phyloP scores from a whole-genome alignment of 2,329 filamentous ascomycete species.

The Penicillium crustosum region DNA sequence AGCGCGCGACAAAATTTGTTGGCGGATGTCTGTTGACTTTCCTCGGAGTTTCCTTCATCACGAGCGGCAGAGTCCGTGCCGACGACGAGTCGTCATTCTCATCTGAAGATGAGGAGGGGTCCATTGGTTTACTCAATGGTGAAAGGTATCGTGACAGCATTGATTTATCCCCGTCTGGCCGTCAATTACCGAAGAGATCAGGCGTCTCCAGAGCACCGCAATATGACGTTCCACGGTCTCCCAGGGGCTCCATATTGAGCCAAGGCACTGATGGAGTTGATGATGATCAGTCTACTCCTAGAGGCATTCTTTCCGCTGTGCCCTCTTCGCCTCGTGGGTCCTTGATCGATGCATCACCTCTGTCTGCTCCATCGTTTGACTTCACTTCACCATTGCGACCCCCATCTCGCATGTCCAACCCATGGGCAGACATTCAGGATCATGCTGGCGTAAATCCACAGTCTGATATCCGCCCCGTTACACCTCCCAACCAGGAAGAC shows the following conservation, averaged over 20 bases:
- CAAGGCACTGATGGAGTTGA: slow-evolving; percentile 34
- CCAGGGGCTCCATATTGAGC: slow-evolving; percentile 36
- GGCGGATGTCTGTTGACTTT: slow-evolving; percentile 91
- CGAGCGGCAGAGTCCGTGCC: slow-evolving; percentile 68
- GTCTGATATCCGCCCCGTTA: slow-evolving; percentile 30
- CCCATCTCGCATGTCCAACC: slow-evolving; percentile 39
- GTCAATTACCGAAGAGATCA: slow-evolving; percentile 19
- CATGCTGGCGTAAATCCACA: slow-evolving; percentile 14
- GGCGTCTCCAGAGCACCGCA: slow-evolving; percentile 16
- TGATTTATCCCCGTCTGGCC: slow-evolving; percentile 31
- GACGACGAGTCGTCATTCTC: slow-evolving; percentile 64
- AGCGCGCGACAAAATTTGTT: slow-evolving; percentile 79
- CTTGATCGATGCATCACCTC: slow-evolving; percentile 32
- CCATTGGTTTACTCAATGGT: slow-evolving; percentile 41
- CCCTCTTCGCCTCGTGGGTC: slow-evolving; percentile 36
- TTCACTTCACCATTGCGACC: slow-evolving; percentile 34
- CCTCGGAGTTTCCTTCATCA: slow-evolving; percentile 95
- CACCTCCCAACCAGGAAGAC: slow-evolving; percentile 26
- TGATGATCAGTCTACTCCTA: slow-evolving; percentile 36
- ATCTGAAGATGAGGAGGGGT: slow-evolving; percentile 63
- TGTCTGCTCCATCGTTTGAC: slow-evolving; percentile 30
- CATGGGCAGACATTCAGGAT: slow-evolving; percentile 37
- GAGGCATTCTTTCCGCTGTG: slow-evolving; percentile 33
- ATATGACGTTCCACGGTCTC: slow-evolving; percentile 27
- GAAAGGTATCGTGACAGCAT: slow-evolving; percentile 40